These are phyloP conservation scores for Cerioporus squamosus DNA, from an alignment of 1,284 basidiomycete species.

Conservation along the genomic window DNA sequence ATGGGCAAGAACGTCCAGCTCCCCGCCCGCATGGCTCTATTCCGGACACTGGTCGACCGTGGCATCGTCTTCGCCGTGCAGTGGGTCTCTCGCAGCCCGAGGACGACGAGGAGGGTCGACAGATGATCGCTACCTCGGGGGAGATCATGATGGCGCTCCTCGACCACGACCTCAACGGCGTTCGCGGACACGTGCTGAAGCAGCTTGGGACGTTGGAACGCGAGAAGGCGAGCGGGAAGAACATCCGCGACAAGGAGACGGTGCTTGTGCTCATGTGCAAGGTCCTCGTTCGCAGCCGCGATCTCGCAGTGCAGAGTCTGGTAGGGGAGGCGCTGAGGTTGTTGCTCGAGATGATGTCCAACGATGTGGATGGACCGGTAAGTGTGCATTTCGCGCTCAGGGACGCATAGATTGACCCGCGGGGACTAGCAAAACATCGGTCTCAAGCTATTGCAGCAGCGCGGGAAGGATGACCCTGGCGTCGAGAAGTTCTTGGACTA, in stretches of 20 bases:
- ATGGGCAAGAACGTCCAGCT: slow-evolving; percentile 98
- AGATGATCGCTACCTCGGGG: slow-evolving; percentile 81
- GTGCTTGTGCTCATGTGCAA: slow-evolving; percentile 78
- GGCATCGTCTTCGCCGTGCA: slow-evolving; percentile 91
- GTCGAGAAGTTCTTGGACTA: slow-evolving; percentile 90
- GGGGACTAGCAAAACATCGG: slow-evolving; percentile 23
- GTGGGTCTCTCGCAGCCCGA: slow-evolving; percentile 68
- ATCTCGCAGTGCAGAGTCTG: slow-evolving; percentile 90
- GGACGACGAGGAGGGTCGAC: slow-evolving; percentile 40
- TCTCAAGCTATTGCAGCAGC: slow-evolving; percentile 50
- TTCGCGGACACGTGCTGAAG: slow-evolving; percentile 83
- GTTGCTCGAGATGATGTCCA: slow-evolving; percentile 75
- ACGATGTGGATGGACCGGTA: slow-evolving; percentile 34
- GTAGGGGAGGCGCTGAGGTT: slow-evolving; percentile 89
- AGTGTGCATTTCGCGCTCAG: slow-evolving; percentile 10
- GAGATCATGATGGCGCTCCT: slow-evolving; percentile 88
- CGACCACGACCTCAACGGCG: slow-evolving; percentile 91
- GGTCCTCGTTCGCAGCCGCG: slow-evolving; percentile 78
- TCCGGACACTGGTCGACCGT: slow-evolving; percentile 87
- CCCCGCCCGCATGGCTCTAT: slow-evolving; percentile 85
- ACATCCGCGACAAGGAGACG: slow-evolving; percentile 69
- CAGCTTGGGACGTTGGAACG: slow-evolving; percentile 74
- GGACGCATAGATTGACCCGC: neutral
- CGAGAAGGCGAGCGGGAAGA: slow-evolving; percentile 56
- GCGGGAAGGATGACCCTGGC: slow-evolving; percentile 81